Percentiles rank a stretch among this genome's conserved stretches.
Evolutionary conservation across 75 land plant species (phyloP).

Genomic region (Adiantum capillusveneris): DNA sequence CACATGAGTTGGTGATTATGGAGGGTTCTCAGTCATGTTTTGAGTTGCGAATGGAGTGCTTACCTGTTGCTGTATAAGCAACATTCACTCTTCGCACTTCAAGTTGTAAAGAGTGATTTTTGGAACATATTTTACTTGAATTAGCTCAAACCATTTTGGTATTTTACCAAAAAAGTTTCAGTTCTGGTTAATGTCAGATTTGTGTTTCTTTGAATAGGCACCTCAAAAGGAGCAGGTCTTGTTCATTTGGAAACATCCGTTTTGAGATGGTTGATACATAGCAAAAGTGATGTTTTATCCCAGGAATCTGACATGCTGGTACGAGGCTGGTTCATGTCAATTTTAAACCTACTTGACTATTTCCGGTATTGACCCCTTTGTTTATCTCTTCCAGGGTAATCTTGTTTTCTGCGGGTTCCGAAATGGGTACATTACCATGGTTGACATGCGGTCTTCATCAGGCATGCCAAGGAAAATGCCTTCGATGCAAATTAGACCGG

Average conservation of each 20-base stretch:
- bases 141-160: too few species aligned
- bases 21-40: too few species aligned
- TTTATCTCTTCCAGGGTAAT: conserved; percentile 15
- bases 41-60: too few species aligned
- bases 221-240: conserved; percentile 10
- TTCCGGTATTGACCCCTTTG: not conserved
- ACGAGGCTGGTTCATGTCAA: not conserved
- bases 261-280: conserved; percentile 11
- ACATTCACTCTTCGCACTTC: too few species aligned
- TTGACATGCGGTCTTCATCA: conserved; percentile 13
- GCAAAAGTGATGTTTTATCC: conserved; percentile 20
- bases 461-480: not conserved
- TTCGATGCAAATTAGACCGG: not conserved
- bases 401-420: conserved; percentile 21
- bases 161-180: too few species aligned
- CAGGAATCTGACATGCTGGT: conserved; percentile 23
- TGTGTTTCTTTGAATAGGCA: conserved; percentile 12
- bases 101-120: too few species aligned
- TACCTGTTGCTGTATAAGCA: too few species aligned
- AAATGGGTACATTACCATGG: conserved; percentile 20
- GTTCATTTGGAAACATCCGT: conserved; percentile 16
- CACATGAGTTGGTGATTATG: too few species aligned
- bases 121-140: too few species aligned
- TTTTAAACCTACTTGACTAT: not conserved
- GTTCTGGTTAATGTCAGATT: too few species aligned